A percentile compares a stretch with the other conserved stretches of the same genome.
These are phyloP conservation scores for Rhodotorula sp. DNA, from an alignment of 1,284 basidiomycete species.

Conservation along the genomic window DNA sequence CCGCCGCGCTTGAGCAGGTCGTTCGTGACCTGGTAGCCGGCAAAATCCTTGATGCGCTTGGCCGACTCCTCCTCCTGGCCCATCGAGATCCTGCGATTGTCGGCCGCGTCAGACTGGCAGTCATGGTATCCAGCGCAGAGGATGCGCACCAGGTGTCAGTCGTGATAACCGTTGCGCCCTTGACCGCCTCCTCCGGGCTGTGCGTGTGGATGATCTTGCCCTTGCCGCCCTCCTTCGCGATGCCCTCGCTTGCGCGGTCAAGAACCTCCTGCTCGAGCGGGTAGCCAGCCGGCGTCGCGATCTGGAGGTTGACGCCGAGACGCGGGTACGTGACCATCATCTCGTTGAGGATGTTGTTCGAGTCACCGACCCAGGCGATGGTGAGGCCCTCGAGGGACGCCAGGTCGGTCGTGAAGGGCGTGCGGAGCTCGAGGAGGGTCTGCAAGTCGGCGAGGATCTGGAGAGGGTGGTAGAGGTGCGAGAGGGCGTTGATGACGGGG, in stretches of 20 bases:
- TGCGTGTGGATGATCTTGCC: conserved; percentile 68
- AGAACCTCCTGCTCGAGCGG: conserved; percentile 77
- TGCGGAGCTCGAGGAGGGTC: conserved; percentile 71
- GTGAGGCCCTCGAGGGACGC: conserved; percentile 60
- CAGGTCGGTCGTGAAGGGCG: conserved; percentile 48
- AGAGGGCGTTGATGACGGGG: conserved; percentile 93
- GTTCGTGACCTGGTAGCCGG: conserved; percentile 94
- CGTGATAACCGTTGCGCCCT: conserved; percentile 86
- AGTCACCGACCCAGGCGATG: conserved; percentile 91
- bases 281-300: conserved; percentile 79
- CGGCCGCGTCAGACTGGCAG: not conserved
- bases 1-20: conserved; percentile 50
- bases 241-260: conserved; percentile 61
- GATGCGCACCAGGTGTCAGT: conserved; percentile 85
- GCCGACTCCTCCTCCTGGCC: conserved; percentile 93
- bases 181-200: conserved; percentile 81
- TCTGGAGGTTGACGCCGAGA: conserved; percentile 79
- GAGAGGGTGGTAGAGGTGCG: conserved; percentile 93
- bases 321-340: conserved; percentile 94
- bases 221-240: conserved; percentile 50
- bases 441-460: conserved; percentile 92
- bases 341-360: conserved; percentile 94
- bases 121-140: no score
- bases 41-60: conserved; percentile 82
- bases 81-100: conserved; percentile 82